phyloP scores from a whole-genome alignment of 768 basidiomycete species.

The Amyloporia xantha region DNA sequence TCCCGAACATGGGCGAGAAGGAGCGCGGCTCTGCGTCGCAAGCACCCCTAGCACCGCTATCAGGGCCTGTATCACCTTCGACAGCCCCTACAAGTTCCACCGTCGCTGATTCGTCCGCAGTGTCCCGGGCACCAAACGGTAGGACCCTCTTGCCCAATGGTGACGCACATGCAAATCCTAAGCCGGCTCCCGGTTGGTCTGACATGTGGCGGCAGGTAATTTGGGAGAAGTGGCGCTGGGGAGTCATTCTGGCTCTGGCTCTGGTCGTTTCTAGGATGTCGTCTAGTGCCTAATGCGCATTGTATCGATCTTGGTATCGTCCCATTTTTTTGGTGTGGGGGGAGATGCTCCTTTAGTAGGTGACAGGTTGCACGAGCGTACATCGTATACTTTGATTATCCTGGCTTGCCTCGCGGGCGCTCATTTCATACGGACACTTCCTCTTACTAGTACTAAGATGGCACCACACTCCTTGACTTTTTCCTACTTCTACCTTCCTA shows the following conservation, averaged over 20 bases:
- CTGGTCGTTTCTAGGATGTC: constrained; percentile 74
- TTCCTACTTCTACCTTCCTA: not conserved
- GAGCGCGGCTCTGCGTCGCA: constrained; percentile 49
- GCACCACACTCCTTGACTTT: constrained; percentile 5
- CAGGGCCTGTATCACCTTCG: not conserved
- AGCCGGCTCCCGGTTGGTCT: constrained; percentile 42
- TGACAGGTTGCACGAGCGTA: not conserved
- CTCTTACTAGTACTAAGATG: not conserved
- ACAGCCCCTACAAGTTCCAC: constrained; percentile 1
- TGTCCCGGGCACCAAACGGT: constrained; percentile 7
- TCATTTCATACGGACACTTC: not conserved
- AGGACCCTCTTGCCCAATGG: constrained; percentile 5
- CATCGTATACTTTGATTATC: not conserved
- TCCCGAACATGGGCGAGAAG: constrained; percentile 91
- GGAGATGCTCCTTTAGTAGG: too few species aligned
- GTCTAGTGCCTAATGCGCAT: constrained; percentile 29
- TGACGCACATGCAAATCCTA: constrained; percentile 14
- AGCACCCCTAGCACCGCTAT: constrained; percentile 5
- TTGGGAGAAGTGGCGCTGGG: constrained; percentile 85
- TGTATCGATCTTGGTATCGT: too few species aligned
- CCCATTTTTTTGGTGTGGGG: too few species aligned
- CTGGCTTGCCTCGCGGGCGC: not conserved
- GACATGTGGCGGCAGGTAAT: constrained; percentile 57
- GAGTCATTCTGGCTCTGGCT: constrained; percentile 68
- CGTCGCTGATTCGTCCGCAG: not conserved